These are phyloP conservation scores for Tardiomyces blankii DNA, from an alignment of 1,139 yeast genomes.

Conservation along the genomic window DNA sequence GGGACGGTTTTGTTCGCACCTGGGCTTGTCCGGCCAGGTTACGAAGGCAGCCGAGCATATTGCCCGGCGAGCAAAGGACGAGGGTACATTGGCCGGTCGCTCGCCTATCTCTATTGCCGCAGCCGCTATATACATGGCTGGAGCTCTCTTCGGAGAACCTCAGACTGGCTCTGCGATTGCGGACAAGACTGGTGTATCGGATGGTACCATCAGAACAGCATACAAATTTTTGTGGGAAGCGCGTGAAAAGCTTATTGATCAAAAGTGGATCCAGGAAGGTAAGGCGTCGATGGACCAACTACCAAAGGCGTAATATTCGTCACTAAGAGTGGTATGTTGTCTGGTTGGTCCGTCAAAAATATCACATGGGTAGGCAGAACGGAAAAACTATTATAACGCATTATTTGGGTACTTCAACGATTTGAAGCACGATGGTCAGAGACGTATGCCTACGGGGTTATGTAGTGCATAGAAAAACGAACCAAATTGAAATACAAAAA, in stretches of 20 bases:
- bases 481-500: too few species aligned
- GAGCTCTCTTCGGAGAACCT: conserved; percentile 59
- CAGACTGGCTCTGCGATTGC: conserved; percentile 69
- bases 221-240: conserved; percentile 76
- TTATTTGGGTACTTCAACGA: too few species aligned
- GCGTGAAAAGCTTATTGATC: conserved; percentile 62
- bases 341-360: too few species aligned
- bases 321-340: conserved; percentile 19
- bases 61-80: conserved; percentile 77
- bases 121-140: conserved; percentile 91
- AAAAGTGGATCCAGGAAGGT: conserved; percentile 58
- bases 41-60: conserved; percentile 92
- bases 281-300: conserved; percentile 52
- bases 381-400: too few species aligned
- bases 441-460: too few species aligned
- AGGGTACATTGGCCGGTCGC: conserved; percentile 91
- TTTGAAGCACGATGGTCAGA: too few species aligned
- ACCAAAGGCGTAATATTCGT: conserved; percentile 34
- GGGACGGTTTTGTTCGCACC: conserved; percentile 90
- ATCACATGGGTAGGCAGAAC: too few species aligned
- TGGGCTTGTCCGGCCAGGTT: conserved; percentile 76
- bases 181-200: conserved; percentile 95
- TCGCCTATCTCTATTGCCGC: conserved; percentile 98
- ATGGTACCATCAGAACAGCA: conserved; percentile 91
- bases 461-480: too few species aligned